Percentiles rank a stretch among this genome's conserved stretches.
phyloP scores from a whole-genome alignment of 2,329 filamentous ascomycete genomes.

The Botrytis pseudocinerea region DNA sequence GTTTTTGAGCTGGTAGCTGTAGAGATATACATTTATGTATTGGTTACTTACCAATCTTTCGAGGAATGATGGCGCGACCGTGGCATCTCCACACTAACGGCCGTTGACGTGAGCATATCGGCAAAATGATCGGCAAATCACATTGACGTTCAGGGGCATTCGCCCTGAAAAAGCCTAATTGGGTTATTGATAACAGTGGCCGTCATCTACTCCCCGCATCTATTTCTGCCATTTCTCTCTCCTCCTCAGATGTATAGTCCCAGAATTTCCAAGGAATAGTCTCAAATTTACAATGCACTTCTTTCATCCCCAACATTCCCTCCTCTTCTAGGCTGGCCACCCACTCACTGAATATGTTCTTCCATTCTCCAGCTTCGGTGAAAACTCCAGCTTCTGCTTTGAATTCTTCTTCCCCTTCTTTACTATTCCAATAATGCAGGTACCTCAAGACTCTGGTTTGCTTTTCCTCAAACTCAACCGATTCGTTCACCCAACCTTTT shows the following conservation, averaged over 20 bases:
- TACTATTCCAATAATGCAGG: background rate
- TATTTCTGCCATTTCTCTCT: constrained; percentile 2
- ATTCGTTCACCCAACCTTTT: background rate
- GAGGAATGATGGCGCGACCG: too few species aligned
- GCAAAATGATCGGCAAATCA: background rate
- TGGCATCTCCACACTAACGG: background rate
- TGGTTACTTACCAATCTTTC: background rate
- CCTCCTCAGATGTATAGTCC: background rate
- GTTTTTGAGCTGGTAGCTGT: background rate
- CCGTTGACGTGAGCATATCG: background rate
- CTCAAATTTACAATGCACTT: constrained; percentile 1
- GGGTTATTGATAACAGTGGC: background rate
- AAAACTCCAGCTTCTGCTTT: background rate
- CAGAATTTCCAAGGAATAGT: constrained; percentile 4
- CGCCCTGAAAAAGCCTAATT: background rate
- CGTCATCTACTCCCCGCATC: background rate
- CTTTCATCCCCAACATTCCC: constrained; percentile 1
- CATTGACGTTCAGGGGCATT: background rate
- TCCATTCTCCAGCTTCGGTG: background rate
- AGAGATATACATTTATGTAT: background rate
- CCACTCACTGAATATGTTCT: background rate
- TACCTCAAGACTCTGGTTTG: constrained; percentile 1
- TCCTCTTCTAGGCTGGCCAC: background rate
- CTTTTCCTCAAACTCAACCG: background rate
- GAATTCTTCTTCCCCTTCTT: background rate